phyloP scores from a whole-genome alignment of 2,329 filamentous ascomycete species.

The Rutstroemia sp. region DNA sequence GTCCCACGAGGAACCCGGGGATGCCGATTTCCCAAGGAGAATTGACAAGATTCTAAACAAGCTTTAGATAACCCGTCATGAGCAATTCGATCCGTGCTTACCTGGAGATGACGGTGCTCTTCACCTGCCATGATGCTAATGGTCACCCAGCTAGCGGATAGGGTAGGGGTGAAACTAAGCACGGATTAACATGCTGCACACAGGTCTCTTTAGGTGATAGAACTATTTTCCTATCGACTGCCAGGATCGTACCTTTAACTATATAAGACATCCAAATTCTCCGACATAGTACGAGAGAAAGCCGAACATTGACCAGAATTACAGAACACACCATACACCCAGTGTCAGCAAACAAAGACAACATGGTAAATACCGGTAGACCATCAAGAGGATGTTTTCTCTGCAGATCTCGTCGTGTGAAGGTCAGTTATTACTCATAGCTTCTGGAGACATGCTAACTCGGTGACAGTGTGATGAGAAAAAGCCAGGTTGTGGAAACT shows the following conservation, averaged over 20 bases:
- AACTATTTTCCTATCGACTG: background rate
- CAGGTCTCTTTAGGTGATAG: background rate
- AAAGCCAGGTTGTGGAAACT: conserved; percentile 21
- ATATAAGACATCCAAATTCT: background rate
- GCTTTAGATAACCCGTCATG: background rate
- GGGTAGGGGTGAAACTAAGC: background rate
- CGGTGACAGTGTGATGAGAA: conserved; percentile 8
- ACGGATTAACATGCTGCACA: background rate
- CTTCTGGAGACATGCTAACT: background rate
- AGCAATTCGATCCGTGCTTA: background rate
- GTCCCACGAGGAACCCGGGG: background rate
- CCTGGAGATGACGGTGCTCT: background rate
- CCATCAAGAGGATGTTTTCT: conserved; percentile 13
- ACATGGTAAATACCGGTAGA: conserved; percentile 7
- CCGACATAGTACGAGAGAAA: background rate
- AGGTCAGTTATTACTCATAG: conserved; percentile 3
- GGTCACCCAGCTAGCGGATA: background rate
- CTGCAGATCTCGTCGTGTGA: conserved; percentile 15
- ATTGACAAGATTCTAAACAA: background rate
- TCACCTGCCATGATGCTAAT: background rate
- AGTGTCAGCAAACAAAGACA: background rate
- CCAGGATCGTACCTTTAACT: background rate
- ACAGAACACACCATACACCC: background rate
- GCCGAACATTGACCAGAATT: background rate
- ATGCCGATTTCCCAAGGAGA: background rate